Evolutionary conservation across 106 monocot species (phyloP).

Genomic region (Alisma plantagoaquatica): DNA sequence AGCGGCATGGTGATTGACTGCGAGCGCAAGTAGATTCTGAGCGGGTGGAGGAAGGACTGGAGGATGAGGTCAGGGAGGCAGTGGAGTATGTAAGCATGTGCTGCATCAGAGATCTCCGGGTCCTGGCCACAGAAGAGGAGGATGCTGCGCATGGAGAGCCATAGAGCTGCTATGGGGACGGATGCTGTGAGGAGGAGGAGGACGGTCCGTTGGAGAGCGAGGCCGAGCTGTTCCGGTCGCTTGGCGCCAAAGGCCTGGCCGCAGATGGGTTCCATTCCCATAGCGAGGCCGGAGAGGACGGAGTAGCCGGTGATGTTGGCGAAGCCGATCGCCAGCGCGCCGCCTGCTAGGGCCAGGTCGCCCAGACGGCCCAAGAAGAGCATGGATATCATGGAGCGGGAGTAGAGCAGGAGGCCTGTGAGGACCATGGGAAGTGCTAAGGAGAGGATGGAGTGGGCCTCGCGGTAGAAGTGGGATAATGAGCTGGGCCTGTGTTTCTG

Average conservation of each 20-base stretch:
- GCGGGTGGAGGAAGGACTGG: constrained; percentile 65
- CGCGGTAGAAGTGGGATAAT: neutral
- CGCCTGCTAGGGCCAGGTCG: constrained; percentile 63
- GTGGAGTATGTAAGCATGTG: constrained; percentile 51
- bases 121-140: constrained; percentile 63
- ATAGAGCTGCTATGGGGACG: constrained; percentile 15
- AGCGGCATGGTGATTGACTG: constrained; percentile 71
- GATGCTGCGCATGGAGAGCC: constrained; percentile 19
- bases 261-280: constrained; percentile 93
- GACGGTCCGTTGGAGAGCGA: constrained; percentile 49
- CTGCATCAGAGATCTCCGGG: constrained; percentile 31
- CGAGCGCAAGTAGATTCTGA: constrained; percentile 64
- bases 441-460: constrained; percentile 23
- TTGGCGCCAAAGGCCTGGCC: constrained; percentile 76
- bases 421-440: constrained; percentile 59
- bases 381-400: constrained; percentile 84
- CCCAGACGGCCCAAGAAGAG: constrained; percentile 72
- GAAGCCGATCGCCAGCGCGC: constrained; percentile 80
- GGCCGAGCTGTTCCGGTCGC: constrained; percentile 33
- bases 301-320: constrained; percentile 96
- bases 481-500: no score
- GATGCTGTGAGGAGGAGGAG: constrained; percentile 30
- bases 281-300: constrained; percentile 70
- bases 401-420: constrained; percentile 75
- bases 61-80: constrained; percentile 65